Evolutionary conservation across 495 filamentous ascomycete species (phyloP).

Genomic region (Penicillium cinerascens): DNA sequence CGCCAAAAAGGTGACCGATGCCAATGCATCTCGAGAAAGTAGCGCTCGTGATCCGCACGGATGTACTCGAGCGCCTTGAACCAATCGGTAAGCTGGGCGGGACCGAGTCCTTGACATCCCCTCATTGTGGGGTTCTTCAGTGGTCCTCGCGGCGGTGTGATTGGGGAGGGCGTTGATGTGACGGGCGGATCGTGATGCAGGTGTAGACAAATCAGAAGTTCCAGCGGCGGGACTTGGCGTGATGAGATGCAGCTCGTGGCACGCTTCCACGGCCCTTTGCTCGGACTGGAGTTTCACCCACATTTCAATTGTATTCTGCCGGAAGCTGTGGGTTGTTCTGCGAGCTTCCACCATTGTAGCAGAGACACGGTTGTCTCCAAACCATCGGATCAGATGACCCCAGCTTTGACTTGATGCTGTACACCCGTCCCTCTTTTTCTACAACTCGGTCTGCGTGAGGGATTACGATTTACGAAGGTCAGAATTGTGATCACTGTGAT

Average conservation of each 20-base stretch:
- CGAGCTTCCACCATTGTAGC: not conserved
- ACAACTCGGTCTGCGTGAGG: not conserved
- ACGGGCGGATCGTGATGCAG: constrained; percentile 22
- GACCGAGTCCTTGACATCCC: constrained; percentile 4
- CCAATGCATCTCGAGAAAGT: constrained; percentile 6
- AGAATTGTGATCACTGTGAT: constrained; percentile 1
- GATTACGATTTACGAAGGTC: not conserved
- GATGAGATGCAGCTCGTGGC: constrained; percentile 27
- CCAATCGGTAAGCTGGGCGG: constrained; percentile 12
- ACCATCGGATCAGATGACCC: constrained; percentile 15
- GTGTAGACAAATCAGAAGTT: constrained; percentile 19
- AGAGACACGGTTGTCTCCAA: constrained; percentile 13
- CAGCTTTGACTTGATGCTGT: constrained; percentile 7
- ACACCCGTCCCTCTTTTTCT: not conserved
- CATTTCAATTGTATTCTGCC: constrained; percentile 10
- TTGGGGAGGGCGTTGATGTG: constrained; percentile 23
- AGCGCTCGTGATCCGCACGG: constrained; percentile 22
- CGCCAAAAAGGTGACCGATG: constrained; percentile 18
- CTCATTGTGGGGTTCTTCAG: constrained; percentile 17
- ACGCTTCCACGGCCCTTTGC: constrained; percentile 9
- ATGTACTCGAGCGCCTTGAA: constrained; percentile 9
- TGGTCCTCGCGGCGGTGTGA: constrained; percentile 13
- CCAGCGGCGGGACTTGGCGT: constrained; percentile 17
- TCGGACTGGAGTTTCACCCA: constrained; percentile 11
- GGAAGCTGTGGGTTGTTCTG: not conserved